Percentiles rank a stretch among this genome's conserved stretches.
These are phyloP conservation scores for Penicillium hordei DNA, from an alignment of 2,329 filamentous ascomycete species.

Conservation along the genomic window DNA sequence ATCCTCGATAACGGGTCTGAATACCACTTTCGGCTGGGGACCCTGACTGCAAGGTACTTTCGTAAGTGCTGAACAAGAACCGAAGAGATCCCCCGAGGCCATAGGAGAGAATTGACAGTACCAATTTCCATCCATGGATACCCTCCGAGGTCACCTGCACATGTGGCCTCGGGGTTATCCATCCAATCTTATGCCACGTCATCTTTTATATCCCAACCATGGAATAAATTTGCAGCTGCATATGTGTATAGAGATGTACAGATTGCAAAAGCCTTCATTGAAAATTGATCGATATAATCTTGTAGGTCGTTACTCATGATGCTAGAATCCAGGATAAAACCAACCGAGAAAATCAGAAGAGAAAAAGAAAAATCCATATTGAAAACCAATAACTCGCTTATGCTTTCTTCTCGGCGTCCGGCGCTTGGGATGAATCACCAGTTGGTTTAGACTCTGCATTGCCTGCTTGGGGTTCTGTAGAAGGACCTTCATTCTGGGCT, in stretches of 20 bases:
- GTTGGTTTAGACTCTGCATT: slow-evolving; percentile 4
- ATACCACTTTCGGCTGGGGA: neutral
- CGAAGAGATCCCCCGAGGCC: neutral
- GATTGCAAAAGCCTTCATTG: neutral
- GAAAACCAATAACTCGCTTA: slow-evolving; percentile 1
- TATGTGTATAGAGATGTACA: neutral
- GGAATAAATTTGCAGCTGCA: neutral
- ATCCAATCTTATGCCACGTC: neutral
- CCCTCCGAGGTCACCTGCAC: neutral
- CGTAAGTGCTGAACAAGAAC: neutral
- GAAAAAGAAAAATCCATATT: neutral
- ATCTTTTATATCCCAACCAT: neutral
- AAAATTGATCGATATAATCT: slow-evolving; percentile 12
- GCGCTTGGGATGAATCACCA: slow-evolving; percentile 9
- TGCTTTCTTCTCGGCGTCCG: slow-evolving; percentile 16
- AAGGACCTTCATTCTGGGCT: slow-evolving; percentile 12
- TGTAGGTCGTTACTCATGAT: slow-evolving; percentile 27
- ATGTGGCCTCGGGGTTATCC: too few species aligned
- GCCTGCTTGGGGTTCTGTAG: slow-evolving; percentile 4
- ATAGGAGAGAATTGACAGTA: neutral
- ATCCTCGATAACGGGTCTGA: neutral
- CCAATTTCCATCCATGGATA: neutral
- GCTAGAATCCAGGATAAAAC: slow-evolving; percentile 16
- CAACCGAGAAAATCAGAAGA: slow-evolving; percentile 4
- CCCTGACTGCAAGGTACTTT: neutral